Conservation (phyloP, 2,329 filamentous ascomycete species). For the Arthrobotrys conoides region DNA sequence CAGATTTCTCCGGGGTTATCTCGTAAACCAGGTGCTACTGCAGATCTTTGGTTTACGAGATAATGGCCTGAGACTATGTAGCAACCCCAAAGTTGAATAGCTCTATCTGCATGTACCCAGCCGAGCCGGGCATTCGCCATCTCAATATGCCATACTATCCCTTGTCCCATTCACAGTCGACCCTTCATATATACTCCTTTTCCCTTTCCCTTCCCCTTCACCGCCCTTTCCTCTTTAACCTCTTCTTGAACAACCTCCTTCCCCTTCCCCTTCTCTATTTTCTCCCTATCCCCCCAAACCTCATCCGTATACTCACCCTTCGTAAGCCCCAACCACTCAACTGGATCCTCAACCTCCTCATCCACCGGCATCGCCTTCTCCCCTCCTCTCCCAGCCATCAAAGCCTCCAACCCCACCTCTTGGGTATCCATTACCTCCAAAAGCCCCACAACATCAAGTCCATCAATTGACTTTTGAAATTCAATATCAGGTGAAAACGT, state of each 20-base stretch:
- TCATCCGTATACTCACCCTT: constrained; percentile 40
- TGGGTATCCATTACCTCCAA: constrained; percentile 58
- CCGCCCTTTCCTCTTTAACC: background rate
- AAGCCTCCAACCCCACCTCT: constrained; percentile 38
- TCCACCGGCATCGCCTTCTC: constrained; percentile 43
- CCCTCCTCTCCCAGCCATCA: constrained; percentile 43
- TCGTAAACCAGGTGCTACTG: too few relatives aligned
- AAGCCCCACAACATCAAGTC: constrained; percentile 47
- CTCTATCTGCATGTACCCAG: background rate
- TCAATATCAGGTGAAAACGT: constrained; percentile 49
- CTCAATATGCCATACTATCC: background rate
- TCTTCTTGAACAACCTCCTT: background rate
- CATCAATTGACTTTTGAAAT: constrained; percentile 60
- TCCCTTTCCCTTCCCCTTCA: constrained; percentile 29
- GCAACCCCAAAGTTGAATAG: background rate
- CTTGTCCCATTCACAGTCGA: constrained; percentile 22
- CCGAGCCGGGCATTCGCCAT: too few relatives aligned
- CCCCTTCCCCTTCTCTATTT: constrained; percentile 28
- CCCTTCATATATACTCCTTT: constrained; percentile 59
- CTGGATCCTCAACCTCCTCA: constrained; percentile 51
- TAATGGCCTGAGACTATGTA: too few relatives aligned
- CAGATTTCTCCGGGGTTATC: too few relatives aligned
- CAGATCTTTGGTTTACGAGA: too few relatives aligned
- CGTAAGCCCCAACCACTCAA: constrained; percentile 52
- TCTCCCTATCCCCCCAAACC: constrained; percentile 43